Percentiles rank a stretch among this genome's conserved stretches.
phyloP scores from a whole-genome alignment of 306 rosid species.

The Hippophae rhamnoides region DNA sequence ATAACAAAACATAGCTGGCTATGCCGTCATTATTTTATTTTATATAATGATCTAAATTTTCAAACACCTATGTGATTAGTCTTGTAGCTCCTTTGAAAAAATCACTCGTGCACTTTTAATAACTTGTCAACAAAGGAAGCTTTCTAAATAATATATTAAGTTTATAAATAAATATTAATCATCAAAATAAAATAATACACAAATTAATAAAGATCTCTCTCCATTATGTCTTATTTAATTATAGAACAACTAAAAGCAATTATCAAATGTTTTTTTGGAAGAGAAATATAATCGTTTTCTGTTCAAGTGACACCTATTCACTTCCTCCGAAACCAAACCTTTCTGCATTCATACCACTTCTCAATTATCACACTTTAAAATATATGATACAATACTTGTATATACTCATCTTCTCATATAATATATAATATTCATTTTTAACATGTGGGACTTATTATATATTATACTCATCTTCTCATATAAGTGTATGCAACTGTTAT shows the following conservation, averaged over 20 bases:
- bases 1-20: slow-evolving; percentile 6
- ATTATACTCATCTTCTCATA: too few species aligned
- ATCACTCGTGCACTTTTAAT: slow-evolving; percentile 35
- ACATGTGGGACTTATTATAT: too few species aligned
- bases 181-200: too few species aligned
- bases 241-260: background rate
- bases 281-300: background rate
- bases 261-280: background rate
- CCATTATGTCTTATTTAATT: slow-evolving; percentile 1
- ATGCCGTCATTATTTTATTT: background rate
- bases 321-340: too few species aligned
- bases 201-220: slow-evolving; percentile 9
- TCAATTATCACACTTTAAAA: too few species aligned
- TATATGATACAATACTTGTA: too few species aligned
- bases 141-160: slow-evolving; percentile 12
- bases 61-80: slow-evolving; percentile 26
- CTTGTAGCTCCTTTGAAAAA: slow-evolving; percentile 23
- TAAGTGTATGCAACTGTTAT: too few species aligned
- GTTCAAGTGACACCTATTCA: background rate
- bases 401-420: too few species aligned
- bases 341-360: too few species aligned
- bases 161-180: too few species aligned
- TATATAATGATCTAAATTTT: slow-evolving; percentile 15
- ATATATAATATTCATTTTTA: too few species aligned
- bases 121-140: slow-evolving; percentile 45